Conservation (phyloP, 352 stramenopile species). For the Saprolegnia parasitica region DNA sequence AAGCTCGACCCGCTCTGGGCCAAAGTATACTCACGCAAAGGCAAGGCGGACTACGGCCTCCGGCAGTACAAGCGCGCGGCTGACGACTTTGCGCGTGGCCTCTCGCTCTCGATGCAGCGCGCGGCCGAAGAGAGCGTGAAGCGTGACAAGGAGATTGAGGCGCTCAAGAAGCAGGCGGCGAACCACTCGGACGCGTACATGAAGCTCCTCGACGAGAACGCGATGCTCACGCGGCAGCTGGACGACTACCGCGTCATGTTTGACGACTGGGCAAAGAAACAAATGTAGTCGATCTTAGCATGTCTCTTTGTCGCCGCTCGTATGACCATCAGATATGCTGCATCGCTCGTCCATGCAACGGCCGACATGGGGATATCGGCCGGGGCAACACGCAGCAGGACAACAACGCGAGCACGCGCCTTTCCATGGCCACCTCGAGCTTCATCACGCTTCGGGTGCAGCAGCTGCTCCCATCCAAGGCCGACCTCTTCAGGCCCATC, state of each 20-base stretch:
- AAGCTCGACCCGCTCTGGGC: slow-evolving; percentile 27
- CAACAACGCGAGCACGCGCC: too few relatives aligned
- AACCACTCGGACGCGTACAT: slow-evolving; percentile 69
- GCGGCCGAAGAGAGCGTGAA: slow-evolving; percentile 58
- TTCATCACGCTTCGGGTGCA: too few relatives aligned
- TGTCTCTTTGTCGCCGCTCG: slow-evolving; percentile 15
- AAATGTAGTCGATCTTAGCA: slow-evolving; percentile 42
- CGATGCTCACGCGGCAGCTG: slow-evolving; percentile 59
- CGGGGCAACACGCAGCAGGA: background rate
- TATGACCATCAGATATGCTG: background rate
- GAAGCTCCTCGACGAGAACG: slow-evolving; percentile 69
- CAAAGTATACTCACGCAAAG: slow-evolving; percentile 66
- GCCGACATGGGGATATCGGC: background rate
- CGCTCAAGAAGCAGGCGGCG: slow-evolving; percentile 58
- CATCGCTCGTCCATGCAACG: background rate
- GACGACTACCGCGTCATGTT: slow-evolving; percentile 81
- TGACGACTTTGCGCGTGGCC: slow-evolving; percentile 63
- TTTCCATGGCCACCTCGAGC: too few relatives aligned
- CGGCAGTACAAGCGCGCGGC: slow-evolving; percentile 57
- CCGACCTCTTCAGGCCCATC: background rate
- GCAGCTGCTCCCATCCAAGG: too few relatives aligned
- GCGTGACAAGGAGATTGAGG: slow-evolving; percentile 67
- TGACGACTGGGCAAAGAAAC: slow-evolving; percentile 78
- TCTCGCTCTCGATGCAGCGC: slow-evolving; percentile 68
- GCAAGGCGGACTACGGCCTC: slow-evolving; percentile 72